Evolutionary conservation across 176 grass and related monocot genomes (phyloP), one percentile per base, ranked within the genome.

Genomic region (barley (Hordeum vulgare)): DNA sequence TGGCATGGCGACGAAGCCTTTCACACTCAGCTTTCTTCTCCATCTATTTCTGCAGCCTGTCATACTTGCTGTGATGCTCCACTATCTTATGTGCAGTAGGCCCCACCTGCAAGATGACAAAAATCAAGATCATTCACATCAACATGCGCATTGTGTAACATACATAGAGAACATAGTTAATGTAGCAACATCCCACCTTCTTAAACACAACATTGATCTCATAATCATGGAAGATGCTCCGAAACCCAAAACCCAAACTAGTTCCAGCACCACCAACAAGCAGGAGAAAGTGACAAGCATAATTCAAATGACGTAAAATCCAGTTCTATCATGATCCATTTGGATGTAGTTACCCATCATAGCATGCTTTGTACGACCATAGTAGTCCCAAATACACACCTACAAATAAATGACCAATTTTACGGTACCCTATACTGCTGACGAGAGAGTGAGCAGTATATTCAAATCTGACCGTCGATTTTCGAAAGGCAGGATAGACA

Each of bases 281-380:
- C n/a, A n/a, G n/a, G n/a, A n/a, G n/a, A n/a, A n/a, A n/a, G n/a
- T n/a, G n/a, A n/a, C n/a, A n/a, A n/a, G n/a, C n/a, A n/a, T n/a
- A n/a, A n/a, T n/a, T n/a, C n/a, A n/a, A 62, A 74, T 54, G 42
- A 69, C 61, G 13, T 66, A 64, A 79, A 36, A 13, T 54, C 60
- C 51, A 62, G 40, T 71, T 58, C 78, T 77, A 83, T 99, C 91
- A 77, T 99, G 96, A 85, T 99, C 96, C 91, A 94, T 99, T 86
- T 99, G 96, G 85, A 99, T 99, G 80, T 96, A 83, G 70, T 89
- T 96, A 87, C 96, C 93, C 96, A 96, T 99, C 79, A 99, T 85
- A 61, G 88, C 47, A 92, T 99, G 93, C 88, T 96, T 99, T 80
- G 92, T 92, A 75, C 36, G 89, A 63, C 89, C 93, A 87, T 94